These are phyloP conservation scores for Talaromyces atroroseus DNA, from an alignment of 2,329 filamentous ascomycete genomes.

Conservation along the genomic window DNA sequence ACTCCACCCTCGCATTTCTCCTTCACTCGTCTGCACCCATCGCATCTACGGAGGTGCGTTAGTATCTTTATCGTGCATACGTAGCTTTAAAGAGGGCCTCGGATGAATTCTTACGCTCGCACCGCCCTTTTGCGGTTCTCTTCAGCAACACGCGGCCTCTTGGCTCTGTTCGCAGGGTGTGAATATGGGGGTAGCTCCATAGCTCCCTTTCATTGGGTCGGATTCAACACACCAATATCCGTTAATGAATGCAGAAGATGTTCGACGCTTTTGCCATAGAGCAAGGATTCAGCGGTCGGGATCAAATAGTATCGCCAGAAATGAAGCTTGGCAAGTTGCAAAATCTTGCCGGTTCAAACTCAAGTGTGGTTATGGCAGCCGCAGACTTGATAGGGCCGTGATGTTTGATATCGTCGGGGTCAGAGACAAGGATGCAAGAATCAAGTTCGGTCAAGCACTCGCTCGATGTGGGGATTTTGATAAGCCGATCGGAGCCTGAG, in stretches of 20 bases:
- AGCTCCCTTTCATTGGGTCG: not conserved
- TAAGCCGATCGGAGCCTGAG: too few relatives aligned
- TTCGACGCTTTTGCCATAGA: not conserved
- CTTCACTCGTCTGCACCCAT: conserved; percentile 51
- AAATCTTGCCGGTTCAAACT: not conserved
- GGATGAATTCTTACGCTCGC: conserved; percentile 28
- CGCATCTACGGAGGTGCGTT: conserved; percentile 38
- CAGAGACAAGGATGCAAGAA: not conserved
- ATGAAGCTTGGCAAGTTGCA: not conserved
- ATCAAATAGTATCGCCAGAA: not conserved
- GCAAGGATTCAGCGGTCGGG: not conserved
- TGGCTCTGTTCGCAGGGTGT: conserved; percentile 15
- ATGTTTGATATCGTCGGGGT: not conserved
- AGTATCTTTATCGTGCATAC: not conserved
- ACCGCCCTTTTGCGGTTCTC: conserved; percentile 39
- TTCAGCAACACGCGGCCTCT: conserved; percentile 37
- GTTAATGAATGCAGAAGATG: not conserved
- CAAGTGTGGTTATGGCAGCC: not conserved
- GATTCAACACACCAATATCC: not conserved
- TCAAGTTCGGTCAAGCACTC: not conserved
- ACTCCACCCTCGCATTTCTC: conserved; percentile 54
- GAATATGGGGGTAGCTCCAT: conserved; percentile 8
- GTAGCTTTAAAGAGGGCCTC: not conserved
- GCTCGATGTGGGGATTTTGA: not conserved
- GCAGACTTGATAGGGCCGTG: not conserved